Percentiles rank a stretch among this genome's conserved stretches.
phyloP scores from a whole-genome alignment of 2,329 filamentous ascomycete genomes.

The Xylariaceae sp. region DNA sequence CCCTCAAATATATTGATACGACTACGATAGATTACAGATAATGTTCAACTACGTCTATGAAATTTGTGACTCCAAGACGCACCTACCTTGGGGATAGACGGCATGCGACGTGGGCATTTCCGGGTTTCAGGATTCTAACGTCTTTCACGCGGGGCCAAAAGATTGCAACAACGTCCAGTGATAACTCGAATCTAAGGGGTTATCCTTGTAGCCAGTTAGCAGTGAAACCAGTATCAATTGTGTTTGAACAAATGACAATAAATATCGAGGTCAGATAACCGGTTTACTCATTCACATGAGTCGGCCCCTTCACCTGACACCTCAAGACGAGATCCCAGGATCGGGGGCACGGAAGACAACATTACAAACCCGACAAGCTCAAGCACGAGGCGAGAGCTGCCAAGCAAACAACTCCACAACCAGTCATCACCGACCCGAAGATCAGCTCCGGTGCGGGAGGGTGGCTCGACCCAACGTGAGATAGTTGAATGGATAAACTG shows the following conservation, averaged over 20 bases:
- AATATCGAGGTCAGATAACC: slow-evolving; percentile 55
- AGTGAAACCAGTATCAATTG: no score
- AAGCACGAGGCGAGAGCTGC: slow-evolving; percentile 23
- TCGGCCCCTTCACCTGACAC: slow-evolving; percentile 48
- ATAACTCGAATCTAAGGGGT: no score
- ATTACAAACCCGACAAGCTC: slow-evolving; percentile 40
- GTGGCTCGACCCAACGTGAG: slow-evolving; percentile 62
- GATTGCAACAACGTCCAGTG: no score
- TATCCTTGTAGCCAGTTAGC: no score
- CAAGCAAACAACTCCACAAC: slow-evolving; percentile 66
- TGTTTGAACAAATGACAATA: neutral
- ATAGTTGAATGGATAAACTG: slow-evolving; percentile 76
- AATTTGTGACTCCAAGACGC: no score
- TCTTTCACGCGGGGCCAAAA: no score
- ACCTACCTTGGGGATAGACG: no score
- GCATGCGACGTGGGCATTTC: no score
- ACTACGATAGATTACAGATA: neutral
- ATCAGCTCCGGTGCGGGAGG: slow-evolving; percentile 65
- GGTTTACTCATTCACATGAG: slow-evolving; percentile 62
- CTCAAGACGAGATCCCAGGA: slow-evolving; percentile 55
- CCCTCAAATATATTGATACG: no score
- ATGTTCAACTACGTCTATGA: no score
- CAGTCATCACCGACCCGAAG: slow-evolving; percentile 53
- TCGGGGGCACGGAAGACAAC: slow-evolving; percentile 53
- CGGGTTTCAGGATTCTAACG: no score